phyloP scores from a whole-genome alignment of 2,329 filamentous ascomycete species.

The Arthrinium phaeospermum region DNA sequence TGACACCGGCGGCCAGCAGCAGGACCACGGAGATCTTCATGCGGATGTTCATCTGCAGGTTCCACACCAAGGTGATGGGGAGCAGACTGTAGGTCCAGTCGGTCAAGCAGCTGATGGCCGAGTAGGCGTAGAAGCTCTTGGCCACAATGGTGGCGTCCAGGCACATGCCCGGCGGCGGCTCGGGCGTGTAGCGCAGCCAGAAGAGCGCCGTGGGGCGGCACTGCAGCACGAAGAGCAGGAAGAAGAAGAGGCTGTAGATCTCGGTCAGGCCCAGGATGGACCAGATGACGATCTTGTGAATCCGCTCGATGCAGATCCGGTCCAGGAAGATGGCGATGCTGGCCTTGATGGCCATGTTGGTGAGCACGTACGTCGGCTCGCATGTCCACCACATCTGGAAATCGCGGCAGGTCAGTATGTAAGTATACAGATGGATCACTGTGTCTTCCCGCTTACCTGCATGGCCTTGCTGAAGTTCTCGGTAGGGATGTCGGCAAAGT shows the following conservation, averaged over 20 bases:
- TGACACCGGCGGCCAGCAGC: constrained; percentile 41
- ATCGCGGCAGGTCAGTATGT: not conserved
- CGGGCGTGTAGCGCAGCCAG: constrained; percentile 41
- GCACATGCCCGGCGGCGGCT: constrained; percentile 39
- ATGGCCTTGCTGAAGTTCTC: constrained; percentile 35
- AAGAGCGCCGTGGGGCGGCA: constrained; percentile 46
- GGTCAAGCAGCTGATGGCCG: constrained; percentile 43
- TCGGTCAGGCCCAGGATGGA: constrained; percentile 37
- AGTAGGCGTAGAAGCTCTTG: constrained; percentile 43
- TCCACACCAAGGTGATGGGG: constrained; percentile 48
- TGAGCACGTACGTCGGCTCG: constrained; percentile 47
- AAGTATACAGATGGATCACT: constrained; percentile 18
- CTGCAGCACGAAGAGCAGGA: constrained; percentile 47
- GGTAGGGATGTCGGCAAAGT: constrained; percentile 28
- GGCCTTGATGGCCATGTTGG: constrained; percentile 43
- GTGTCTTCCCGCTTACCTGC: constrained; percentile 31
- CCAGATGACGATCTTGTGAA: constrained; percentile 41
- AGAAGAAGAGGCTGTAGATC: constrained; percentile 43
- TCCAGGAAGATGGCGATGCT: constrained; percentile 47
- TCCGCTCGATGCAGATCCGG: constrained; percentile 39
- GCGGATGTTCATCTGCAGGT: constrained; percentile 45
- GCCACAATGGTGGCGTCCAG: constrained; percentile 34
- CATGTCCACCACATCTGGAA: constrained; percentile 47
- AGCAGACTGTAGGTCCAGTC: constrained; percentile 49
- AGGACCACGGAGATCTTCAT: constrained; percentile 44